Conservation (phyloP, 345 rosid genomes). For the Linum lewisii region DNA sequence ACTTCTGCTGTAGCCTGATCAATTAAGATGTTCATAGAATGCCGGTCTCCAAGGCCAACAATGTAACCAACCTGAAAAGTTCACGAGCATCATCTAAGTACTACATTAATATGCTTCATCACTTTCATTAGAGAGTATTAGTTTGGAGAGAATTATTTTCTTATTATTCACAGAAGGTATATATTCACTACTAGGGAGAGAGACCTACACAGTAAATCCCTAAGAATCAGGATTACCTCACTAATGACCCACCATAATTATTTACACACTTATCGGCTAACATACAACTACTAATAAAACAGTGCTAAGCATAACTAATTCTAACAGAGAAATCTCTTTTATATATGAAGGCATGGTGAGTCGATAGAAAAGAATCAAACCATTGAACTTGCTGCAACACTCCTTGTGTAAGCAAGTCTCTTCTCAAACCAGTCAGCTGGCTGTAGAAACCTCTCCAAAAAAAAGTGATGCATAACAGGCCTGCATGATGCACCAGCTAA, state of each 20-base stretch:
- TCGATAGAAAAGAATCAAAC: constrained; percentile 23
- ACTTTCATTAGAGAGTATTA: too few species aligned
- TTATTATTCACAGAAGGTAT: too few species aligned
- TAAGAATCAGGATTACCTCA: too few species aligned
- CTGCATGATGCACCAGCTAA: constrained; percentile 35
- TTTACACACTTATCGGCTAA: too few species aligned
- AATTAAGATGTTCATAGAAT: constrained; percentile 81
- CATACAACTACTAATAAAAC: too few species aligned
- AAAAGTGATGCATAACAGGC: constrained; percentile 95
- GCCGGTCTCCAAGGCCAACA: constrained; percentile 98
- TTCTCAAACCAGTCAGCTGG: constrained; percentile 99
- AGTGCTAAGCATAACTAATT: too few species aligned
- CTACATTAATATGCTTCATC: neutral
- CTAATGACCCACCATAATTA: too few species aligned
- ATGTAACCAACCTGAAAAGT: constrained; percentile 81
- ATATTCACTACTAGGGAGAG: too few species aligned
- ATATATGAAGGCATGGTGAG: too few species aligned
- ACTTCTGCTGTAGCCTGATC: constrained; percentile 99
- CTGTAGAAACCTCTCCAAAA: constrained; percentile 74
- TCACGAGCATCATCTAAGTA: constrained; percentile 7
- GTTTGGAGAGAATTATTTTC: too few species aligned
- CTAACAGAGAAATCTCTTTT: too few species aligned
- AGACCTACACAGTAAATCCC: too few species aligned
- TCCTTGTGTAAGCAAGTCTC: constrained; percentile 91
- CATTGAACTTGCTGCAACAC: constrained; percentile 97